Evolutionary conservation across 371 early-diverging fungal genomes (phyloP), one percentile per base, ranked within the genome.

Genomic region (Mortierella sp.): DNA sequence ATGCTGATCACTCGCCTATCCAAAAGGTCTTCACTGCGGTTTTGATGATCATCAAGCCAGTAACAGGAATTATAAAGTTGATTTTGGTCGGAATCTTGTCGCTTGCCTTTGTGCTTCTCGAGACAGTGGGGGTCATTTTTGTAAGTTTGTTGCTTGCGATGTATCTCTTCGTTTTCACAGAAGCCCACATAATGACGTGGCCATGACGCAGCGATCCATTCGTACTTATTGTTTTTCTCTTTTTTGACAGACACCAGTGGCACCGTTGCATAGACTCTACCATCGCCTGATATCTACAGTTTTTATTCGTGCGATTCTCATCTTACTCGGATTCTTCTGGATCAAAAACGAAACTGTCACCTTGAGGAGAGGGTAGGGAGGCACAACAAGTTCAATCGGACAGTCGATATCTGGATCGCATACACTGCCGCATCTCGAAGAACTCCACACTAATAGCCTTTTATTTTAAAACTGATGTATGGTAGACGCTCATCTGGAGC

Each of bases 271-370:
- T 65, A 83, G 89, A 76, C 1, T 83, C 10, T 92, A 91, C 84
- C 80, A 80, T 26, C 77, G 87, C 21, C 9, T 90, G 6, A 88
- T 89, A n/a, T 87, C 85, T 16, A 60, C 83, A 3, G 21, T 91
- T 6, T 79, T 91, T 26, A 58, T 89, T 28, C 92, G 96, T 9
- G 75, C 92, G 28, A 88, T 93, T 38, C 85, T 96, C 0, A 86
- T 93, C 38, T 83, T 93, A 4, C 83, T 89, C 63, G 96, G 96
- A 3, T 95, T 95, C 89, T 93, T 93, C 84, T 89, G 88, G 76
- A 89, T 94, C 78, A 92, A 88, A 73, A 88, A 87, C 44, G 94
- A 94, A 58, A 87, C 84, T 2, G 84, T 93, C 24, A 90, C 92
- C 42, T 74, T 92, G 55, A 89, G 89, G 55, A 89, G 90, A 81